These are phyloP conservation scores for Syzygium oleosum DNA, from an alignment of 345 rosid species.

Conservation along the genomic window DNA sequence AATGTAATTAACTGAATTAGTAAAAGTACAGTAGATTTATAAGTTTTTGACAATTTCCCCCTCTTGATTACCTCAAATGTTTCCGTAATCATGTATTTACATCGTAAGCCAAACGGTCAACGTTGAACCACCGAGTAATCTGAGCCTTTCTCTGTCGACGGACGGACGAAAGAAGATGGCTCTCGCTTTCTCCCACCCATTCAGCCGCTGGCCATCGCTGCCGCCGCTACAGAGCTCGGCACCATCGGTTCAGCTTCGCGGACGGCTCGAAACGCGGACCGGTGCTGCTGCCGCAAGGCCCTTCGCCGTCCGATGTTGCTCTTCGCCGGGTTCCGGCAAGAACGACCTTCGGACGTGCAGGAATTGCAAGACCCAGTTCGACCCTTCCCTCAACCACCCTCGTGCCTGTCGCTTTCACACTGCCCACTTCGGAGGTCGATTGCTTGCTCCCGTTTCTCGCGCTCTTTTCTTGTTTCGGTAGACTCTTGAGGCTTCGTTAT, in stretches of 20 bases:
- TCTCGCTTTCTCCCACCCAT: background rate
- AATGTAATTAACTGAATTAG: too few species aligned
- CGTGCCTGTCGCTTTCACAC: slow-evolving; percentile 81
- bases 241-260: background rate
- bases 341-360: slow-evolving; percentile 58
- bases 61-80: too few species aligned
- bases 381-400: slow-evolving; percentile 66
- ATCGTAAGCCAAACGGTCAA: background rate
- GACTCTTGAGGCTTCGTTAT: background rate
- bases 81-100: background rate
- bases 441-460: background rate
- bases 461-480: background rate
- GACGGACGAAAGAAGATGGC: background rate
- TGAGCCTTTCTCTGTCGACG: background rate
- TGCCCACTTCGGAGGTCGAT: slow-evolving; percentile 86
- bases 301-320: background rate
- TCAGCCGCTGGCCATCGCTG: background rate
- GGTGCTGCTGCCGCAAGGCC: rapidly evolving
- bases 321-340: background rate
- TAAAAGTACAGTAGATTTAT: too few species aligned
- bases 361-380: slow-evolving; percentile 89
- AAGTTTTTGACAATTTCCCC: too few species aligned
- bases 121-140: background rate
- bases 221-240: background rate
- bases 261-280: background rate